phyloP scores from a whole-genome alignment of 2,329 filamentous ascomycete genomes.

The Rutstroemia sp. region DNA sequence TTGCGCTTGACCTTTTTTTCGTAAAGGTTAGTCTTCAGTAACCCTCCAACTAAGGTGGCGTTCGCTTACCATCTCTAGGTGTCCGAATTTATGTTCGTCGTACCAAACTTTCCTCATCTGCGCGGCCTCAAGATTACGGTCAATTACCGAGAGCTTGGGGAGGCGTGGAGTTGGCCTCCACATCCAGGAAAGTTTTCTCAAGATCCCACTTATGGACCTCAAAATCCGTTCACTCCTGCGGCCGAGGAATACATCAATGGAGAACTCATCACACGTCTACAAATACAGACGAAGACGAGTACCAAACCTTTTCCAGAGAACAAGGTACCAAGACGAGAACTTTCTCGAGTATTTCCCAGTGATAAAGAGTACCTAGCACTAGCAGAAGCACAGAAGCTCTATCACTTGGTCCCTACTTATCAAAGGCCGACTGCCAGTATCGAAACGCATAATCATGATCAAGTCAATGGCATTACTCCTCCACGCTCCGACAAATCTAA shows the following conservation, averaged over 20 bases:
- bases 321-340: conserved; percentile 44
- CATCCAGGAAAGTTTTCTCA: conserved; percentile 45
- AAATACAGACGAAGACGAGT: conserved; percentile 38
- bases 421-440: background rate
- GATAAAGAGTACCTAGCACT: conserved; percentile 51
- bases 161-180: conserved; percentile 7
- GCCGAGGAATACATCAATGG: conserved; percentile 54
- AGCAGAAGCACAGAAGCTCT: conserved; percentile 50
- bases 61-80: conserved; percentile 34
- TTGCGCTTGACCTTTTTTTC: conserved; percentile 56
- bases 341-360: conserved; percentile 44
- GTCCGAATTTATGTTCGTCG: conserved; percentile 53
- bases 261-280: conserved; percentile 33
- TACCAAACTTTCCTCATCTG: conserved; percentile 52
- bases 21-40: conserved; percentile 43
- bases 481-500: conserved; percentile 26
- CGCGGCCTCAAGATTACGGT: conserved; percentile 47
- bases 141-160: conserved; percentile 45
- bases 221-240: conserved; percentile 46
- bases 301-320: conserved; percentile 47
- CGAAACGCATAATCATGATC: conserved; percentile 12
- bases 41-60: background rate
- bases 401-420: conserved; percentile 37
- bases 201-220: conserved; percentile 47
- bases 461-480: conserved; percentile 26